Percentiles rank a stretch among this genome's conserved stretches.
Conservation (phyloP, 2,329 filamentous ascomycete species). For the Pezicula carpinea region DNA sequence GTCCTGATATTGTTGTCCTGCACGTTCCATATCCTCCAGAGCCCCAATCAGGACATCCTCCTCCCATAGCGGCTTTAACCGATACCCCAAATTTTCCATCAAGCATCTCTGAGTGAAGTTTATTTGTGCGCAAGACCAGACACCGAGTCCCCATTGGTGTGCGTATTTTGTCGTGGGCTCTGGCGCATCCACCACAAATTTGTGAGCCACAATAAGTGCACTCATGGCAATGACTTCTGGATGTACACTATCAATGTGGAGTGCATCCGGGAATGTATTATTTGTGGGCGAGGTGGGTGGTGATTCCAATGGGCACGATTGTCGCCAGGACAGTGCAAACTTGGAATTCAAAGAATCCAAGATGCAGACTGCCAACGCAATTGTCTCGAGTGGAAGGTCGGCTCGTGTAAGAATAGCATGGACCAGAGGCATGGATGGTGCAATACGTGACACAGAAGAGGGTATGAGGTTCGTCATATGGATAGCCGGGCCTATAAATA, state of each 20-base stretch:
- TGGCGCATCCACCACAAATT: slow-evolving; percentile 59
- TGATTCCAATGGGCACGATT: slow-evolving; percentile 46
- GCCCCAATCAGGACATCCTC: slow-evolving; percentile 53
- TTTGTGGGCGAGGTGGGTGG: slow-evolving; percentile 29
- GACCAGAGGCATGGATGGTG: slow-evolving; percentile 53
- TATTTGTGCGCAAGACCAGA: slow-evolving; percentile 59
- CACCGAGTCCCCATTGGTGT: slow-evolving; percentile 45
- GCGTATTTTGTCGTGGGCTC: slow-evolving; percentile 49
- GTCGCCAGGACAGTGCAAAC: slow-evolving; percentile 59
- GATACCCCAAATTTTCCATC: slow-evolving; percentile 59
- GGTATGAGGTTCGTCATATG: slow-evolving; percentile 65
- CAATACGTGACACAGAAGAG: slow-evolving; percentile 54
- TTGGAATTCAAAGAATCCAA: slow-evolving; percentile 59
- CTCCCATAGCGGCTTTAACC: slow-evolving; percentile 56
- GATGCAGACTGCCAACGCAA: slow-evolving; percentile 62
- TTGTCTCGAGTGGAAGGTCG: slow-evolving; percentile 53
- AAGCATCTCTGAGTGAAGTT: slow-evolving; percentile 60
- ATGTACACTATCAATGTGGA: slow-evolving; percentile 55
- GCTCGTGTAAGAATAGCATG: slow-evolving; percentile 57
- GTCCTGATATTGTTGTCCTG: slow-evolving; percentile 30
- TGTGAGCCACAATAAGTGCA: slow-evolving; percentile 59
- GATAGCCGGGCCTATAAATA: slow-evolving; percentile 52
- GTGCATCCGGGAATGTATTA: slow-evolving; percentile 15
- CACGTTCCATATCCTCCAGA: slow-evolving; percentile 59
- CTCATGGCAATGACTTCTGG: slow-evolving; percentile 61